Evolutionary conservation across 73 alveolate genomes (phyloP).

Genomic region (Tetrahymena thermophila): DNA sequence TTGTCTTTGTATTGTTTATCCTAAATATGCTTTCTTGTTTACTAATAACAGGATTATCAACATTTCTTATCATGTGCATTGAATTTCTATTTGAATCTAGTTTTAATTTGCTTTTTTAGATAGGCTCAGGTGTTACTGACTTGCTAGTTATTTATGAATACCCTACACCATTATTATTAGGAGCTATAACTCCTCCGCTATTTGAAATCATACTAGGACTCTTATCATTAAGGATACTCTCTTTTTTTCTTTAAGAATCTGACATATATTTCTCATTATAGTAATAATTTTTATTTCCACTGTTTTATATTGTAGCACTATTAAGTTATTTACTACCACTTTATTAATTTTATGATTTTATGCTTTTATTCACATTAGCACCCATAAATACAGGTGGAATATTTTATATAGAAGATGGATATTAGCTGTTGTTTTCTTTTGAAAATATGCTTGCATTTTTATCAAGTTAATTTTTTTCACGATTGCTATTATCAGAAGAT

Average conservation of each 20-base stretch:
- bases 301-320: not conserved
- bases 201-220: not conserved
- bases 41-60: not conserved
- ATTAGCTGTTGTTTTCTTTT: not conserved
- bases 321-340: not conserved
- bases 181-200: not conserved
- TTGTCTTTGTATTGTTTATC: not conserved
- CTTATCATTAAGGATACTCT: not conserved
- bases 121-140: not conserved
- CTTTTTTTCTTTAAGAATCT: not conserved
- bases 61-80: not conserved
- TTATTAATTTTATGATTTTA: not conserved
- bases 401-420: not conserved
- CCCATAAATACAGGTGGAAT: not conserved
- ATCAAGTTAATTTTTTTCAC: not conserved
- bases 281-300: not conserved
- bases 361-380: not conserved
- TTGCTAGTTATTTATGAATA: not conserved
- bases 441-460: not conserved
- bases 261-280: not conserved
- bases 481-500: not conserved
- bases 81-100: not conserved
- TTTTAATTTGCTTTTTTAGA: not conserved
- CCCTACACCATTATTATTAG: not conserved
- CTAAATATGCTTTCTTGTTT: not conserved